Evolutionary conservation across 352 stramenopile species (phyloP).

Genomic region (Phytophthora quininea): DNA sequence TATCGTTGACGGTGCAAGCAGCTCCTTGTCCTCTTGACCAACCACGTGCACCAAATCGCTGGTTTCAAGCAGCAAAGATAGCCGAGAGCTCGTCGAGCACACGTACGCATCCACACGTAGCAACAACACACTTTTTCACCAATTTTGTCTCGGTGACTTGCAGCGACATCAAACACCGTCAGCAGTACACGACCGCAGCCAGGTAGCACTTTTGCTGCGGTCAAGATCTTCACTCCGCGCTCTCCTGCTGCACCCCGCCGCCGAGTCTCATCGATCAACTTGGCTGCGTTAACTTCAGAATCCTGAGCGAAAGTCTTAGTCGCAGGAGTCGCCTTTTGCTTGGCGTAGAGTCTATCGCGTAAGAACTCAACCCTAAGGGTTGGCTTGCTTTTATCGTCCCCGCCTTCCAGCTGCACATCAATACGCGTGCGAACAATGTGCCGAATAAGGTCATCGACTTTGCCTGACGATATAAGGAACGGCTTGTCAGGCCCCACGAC

Average conservation of each 20-base stretch:
- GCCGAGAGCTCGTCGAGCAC: slow-evolving; percentile 44
- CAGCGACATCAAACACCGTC: slow-evolving; percentile 58
- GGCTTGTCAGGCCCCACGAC: slow-evolving; percentile 65
- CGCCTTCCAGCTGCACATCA: slow-evolving; percentile 23
- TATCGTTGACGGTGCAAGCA: slow-evolving; percentile 17
- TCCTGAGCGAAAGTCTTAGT: slow-evolving; percentile 41
- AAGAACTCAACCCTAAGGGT: slow-evolving; percentile 50
- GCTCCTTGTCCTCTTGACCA: slow-evolving; percentile 32
- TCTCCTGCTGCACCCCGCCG: slow-evolving; percentile 28
- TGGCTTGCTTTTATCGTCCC: neutral
- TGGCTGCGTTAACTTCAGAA: slow-evolving; percentile 41
- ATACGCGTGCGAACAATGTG: slow-evolving; percentile 62
- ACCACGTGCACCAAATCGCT: slow-evolving; percentile 53
- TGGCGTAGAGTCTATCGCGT: slow-evolving; percentile 64
- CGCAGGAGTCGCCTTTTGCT: slow-evolving; percentile 71
- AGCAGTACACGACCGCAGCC: slow-evolving; percentile 54
- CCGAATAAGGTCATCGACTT: slow-evolving; percentile 49
- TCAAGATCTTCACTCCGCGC: slow-evolving; percentile 70
- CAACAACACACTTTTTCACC: slow-evolving; percentile 1
- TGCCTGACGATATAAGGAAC: slow-evolving; percentile 43
- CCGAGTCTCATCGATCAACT: slow-evolving; percentile 59
- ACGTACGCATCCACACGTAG: slow-evolving; percentile 73
- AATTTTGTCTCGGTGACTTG: neutral
- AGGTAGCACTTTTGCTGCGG: slow-evolving; percentile 41
- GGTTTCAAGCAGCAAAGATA: slow-evolving; percentile 55